These are phyloP conservation scores for Gamsiella multidivaricata DNA, from an alignment of 192 early-diverging fungal species.

Conservation along the genomic window DNA sequence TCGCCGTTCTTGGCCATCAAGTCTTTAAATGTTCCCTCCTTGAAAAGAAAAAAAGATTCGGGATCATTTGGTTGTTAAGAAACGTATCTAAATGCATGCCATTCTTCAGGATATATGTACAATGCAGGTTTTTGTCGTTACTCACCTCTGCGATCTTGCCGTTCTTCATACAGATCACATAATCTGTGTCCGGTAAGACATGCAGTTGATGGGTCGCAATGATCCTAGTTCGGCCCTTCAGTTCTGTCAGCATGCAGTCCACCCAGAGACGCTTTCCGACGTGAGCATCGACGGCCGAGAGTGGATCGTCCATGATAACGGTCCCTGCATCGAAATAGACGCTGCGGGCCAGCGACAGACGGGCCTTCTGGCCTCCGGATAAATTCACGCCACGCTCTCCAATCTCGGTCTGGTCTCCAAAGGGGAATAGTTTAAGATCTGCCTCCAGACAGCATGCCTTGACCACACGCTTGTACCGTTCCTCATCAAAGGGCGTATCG, in stretches of 20 bases:
- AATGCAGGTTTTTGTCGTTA: slow-evolving; percentile 66
- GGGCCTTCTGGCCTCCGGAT: slow-evolving; percentile 90
- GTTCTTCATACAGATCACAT: slow-evolving; percentile 76
- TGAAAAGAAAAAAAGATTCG: slow-evolving; percentile 55
- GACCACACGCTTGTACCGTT: slow-evolving; percentile 64
- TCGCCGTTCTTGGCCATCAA: slow-evolving; percentile 73
- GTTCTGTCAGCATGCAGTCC: slow-evolving; percentile 35
- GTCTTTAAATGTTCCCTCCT: slow-evolving; percentile 63
- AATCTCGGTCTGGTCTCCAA: slow-evolving; percentile 45
- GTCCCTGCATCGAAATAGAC: slow-evolving; percentile 76
- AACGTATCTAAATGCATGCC: no score
- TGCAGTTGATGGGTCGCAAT: slow-evolving; percentile 87
- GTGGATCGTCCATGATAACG: slow-evolving; percentile 87
- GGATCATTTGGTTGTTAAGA: no score
- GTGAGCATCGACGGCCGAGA: slow-evolving; percentile 89
- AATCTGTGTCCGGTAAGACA: slow-evolving; percentile 74
- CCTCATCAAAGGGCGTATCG: slow-evolving; percentile 61
- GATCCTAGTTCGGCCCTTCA: slow-evolving; percentile 77
- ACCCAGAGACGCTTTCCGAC: slow-evolving; percentile 62
- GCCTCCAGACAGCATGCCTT: slow-evolving; percentile 65
- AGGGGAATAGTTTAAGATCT: slow-evolving; percentile 59
- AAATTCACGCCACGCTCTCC: slow-evolving; percentile 88
- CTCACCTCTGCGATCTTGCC: slow-evolving; percentile 79
- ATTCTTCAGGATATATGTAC: no score
- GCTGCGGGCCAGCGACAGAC: slow-evolving; percentile 86